Conservation (phyloP, 192 early-diverging fungal species). For the Rhizophagus clarus region DNA sequence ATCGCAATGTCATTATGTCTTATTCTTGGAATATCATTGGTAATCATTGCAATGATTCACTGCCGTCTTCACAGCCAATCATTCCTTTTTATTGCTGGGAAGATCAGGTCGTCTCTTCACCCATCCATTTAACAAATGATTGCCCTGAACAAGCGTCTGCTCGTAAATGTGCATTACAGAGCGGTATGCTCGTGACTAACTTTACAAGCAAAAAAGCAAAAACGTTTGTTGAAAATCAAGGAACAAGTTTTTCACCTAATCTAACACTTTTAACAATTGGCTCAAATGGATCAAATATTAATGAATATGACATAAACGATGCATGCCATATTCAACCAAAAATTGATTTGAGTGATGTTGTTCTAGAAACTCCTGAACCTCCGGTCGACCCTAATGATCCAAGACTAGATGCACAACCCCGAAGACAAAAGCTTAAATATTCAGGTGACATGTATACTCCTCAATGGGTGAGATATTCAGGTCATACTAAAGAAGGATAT, state of each 20-base stretch:
- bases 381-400: slow-evolving; percentile 1
- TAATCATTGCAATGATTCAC: not conserved
- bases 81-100: not conserved
- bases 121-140: not conserved
- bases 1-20: no score
- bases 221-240: not conserved
- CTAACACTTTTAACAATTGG: not conserved
- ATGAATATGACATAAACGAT: not conserved
- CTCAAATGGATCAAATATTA: not conserved
- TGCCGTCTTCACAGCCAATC: not conserved
- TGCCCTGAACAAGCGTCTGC: no score
- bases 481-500: slow-evolving; percentile 78
- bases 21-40: not conserved
- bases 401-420: slow-evolving; percentile 9
- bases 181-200: not conserved
- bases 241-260: not conserved
- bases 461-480: slow-evolving; percentile 76
- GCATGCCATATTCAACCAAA: not conserved
- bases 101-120: not conserved
- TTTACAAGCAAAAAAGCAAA: not conserved
- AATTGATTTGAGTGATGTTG: not conserved
- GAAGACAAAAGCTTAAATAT: slow-evolving; percentile 75
- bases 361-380: not conserved
- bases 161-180: not conserved
- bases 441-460: slow-evolving; percentile 80